Percentiles rank a stretch among this genome's conserved stretches.
These are phyloP conservation scores for Dryas alaskensis DNA, from an alignment of 306 rosid genomes.

Conservation along the genomic window DNA sequence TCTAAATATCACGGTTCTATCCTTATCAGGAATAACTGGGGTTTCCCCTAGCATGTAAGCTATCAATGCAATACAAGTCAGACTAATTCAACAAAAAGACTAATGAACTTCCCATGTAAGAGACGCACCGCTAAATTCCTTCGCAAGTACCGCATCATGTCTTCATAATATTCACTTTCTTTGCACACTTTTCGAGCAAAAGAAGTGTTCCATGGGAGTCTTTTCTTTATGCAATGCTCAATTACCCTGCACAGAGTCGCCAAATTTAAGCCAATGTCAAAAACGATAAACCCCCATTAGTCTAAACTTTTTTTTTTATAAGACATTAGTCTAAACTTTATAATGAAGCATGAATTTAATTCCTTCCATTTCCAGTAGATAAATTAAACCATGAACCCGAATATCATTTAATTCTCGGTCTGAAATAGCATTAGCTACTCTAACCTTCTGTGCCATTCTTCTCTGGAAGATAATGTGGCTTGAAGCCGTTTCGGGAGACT, in stretches of 20 bases:
- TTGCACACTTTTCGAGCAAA: slow-evolving; percentile 72
- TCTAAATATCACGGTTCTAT: background rate
- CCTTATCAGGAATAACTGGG: background rate
- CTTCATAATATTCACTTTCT: slow-evolving; percentile 86
- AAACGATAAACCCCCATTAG: background rate
- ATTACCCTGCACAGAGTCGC: slow-evolving; percentile 56
- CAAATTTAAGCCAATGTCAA: background rate
- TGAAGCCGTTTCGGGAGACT: slow-evolving; percentile 81
- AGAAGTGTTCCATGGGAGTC: slow-evolving; percentile 77
- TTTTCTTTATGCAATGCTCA: slow-evolving; percentile 82
- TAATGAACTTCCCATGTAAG: slow-evolving; percentile 24
- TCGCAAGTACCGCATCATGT: slow-evolving; percentile 81
- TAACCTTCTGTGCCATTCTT: slow-evolving; percentile 89
- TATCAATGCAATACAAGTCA: slow-evolving; percentile 11
- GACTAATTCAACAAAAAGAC: slow-evolving; percentile 22
- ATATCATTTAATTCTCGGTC: background rate
- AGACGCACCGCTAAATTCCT: slow-evolving; percentile 78
- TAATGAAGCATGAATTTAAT: background rate
- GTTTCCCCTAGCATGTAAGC: slow-evolving; percentile 1
- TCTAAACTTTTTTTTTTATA: background rate
- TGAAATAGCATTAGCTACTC: slow-evolving; percentile 5
- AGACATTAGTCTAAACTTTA: background rate
- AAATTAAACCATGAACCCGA: background rate
- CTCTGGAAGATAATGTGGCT: slow-evolving; percentile 60
- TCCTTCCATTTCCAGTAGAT: background rate